phyloP scores from a whole-genome alignment of 2,329 filamentous ascomycete genomes.

The Trichoderma semiorbis region DNA sequence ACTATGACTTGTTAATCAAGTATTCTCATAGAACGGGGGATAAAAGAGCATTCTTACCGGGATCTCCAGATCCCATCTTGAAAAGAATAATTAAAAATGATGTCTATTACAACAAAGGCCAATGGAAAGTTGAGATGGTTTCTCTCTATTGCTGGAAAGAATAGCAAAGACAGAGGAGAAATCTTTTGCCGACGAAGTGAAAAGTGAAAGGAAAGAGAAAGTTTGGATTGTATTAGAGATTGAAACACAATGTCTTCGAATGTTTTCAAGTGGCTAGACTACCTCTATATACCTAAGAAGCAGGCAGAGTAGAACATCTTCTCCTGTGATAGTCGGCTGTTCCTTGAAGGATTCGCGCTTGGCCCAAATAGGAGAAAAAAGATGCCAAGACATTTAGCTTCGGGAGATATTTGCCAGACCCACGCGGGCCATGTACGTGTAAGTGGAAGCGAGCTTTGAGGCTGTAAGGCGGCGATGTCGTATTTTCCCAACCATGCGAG shows the following conservation, averaged over 20 bases:
- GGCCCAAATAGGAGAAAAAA: conserved; percentile 1
- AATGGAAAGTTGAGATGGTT: neutral
- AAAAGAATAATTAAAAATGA: neutral
- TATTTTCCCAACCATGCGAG: neutral
- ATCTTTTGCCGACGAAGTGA: neutral
- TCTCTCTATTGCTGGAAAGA: neutral
- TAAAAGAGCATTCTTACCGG: neutral
- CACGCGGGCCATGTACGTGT: neutral
- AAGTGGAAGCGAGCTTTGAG: neutral
- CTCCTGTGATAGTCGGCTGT: neutral
- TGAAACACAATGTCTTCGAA: neutral
- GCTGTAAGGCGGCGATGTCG: neutral
- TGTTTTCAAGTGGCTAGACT: neutral
- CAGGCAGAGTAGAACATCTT: neutral
- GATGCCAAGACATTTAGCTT: conserved; percentile 4
- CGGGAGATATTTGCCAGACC: neutral
- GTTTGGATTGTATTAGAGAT: neutral
- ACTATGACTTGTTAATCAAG: neutral
- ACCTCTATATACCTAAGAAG: neutral
- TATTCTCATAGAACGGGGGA: rapidly evolving
- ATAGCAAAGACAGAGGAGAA: neutral
- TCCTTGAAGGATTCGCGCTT: neutral
- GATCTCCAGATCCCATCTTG: neutral
- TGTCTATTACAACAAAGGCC: neutral
- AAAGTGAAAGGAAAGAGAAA: neutral